These are phyloP conservation scores for Zygosaccharomyces siamensis DNA, from an alignment of 805 yeast genomes.

Conservation along the genomic window DNA sequence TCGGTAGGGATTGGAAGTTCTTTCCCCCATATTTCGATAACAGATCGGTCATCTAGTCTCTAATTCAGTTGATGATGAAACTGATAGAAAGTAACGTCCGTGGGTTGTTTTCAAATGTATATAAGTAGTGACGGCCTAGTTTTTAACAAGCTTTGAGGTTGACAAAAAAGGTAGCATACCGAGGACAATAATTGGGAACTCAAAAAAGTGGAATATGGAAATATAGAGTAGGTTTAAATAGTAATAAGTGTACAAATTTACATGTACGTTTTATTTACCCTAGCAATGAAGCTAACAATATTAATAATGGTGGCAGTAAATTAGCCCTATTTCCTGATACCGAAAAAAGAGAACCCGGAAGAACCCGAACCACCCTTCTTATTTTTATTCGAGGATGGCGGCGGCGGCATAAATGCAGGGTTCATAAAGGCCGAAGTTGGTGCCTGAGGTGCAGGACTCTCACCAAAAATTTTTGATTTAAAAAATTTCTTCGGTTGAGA, in stretches of 20 bases:
- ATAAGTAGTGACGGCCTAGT: too few relatives aligned
- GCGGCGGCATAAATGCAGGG: slow-evolving; percentile 18
- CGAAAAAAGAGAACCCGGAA: slow-evolving; percentile 20
- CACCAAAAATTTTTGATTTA: slow-evolving; percentile 6
- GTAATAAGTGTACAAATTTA: background rate
- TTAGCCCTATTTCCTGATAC: slow-evolving; percentile 14
- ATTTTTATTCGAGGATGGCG: slow-evolving; percentile 11
- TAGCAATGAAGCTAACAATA: background rate
- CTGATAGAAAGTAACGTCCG: too few relatives aligned
- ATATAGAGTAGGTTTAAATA: background rate
- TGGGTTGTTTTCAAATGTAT: too few relatives aligned
- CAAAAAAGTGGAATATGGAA: background rate
- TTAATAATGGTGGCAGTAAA: background rate
- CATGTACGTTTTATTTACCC: background rate
- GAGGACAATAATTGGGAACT: too few relatives aligned
- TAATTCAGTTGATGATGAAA: too few relatives aligned
- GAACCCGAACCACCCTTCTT: slow-evolving; percentile 12
- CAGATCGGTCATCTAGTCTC: slow-evolving; percentile 10
- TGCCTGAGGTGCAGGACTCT: slow-evolving; percentile 2
- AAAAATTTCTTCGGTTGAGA: slow-evolving; percentile 5
- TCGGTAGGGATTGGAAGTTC: slow-evolving; percentile 36
- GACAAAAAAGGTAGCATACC: too few relatives aligned
- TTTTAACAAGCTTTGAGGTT: too few relatives aligned
- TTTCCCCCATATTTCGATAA: slow-evolving; percentile 34
- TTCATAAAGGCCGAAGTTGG: slow-evolving; percentile 16